phyloP scores from a whole-genome alignment of 2,329 filamentous ascomycete genomes.

The Aaosphaeria arxii region DNA sequence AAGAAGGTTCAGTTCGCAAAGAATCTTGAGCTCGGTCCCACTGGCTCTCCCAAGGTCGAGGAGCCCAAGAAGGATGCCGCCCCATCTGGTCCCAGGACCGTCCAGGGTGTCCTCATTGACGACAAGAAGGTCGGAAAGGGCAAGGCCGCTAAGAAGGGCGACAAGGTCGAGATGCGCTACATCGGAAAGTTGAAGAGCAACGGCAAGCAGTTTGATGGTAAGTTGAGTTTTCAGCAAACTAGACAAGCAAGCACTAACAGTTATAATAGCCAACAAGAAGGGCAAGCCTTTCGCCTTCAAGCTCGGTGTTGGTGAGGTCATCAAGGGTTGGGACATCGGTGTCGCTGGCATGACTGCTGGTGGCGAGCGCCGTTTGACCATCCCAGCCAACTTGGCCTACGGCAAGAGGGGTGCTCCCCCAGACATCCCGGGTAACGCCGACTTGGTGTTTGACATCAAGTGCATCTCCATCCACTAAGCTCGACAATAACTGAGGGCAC shows the following conservation, averaged over 20 bases:
- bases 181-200: conserved; percentile 85
- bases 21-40: conserved; percentile 96
- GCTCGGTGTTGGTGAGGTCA: conserved; percentile 90
- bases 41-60: conserved; percentile 51
- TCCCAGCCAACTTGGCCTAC: conserved; percentile 85
- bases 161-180: conserved; percentile 91
- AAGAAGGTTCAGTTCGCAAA: conserved; percentile 99
- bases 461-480: conserved; percentile 47
- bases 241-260: conserved; percentile 13
- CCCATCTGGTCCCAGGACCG: conserved; percentile 59
- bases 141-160: conserved; percentile 81
- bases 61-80: conserved; percentile 36
- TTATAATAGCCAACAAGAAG: conserved; percentile 86
- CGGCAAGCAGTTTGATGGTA: conserved; percentile 92
- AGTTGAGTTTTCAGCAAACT: conserved; percentile 41
- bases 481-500: background rate
- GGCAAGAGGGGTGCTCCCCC: conserved; percentile 72
- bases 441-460: conserved; percentile 79
- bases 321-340: conserved; percentile 98
- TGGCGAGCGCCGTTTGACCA: conserved; percentile 87
- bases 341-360: conserved; percentile 88
- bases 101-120: conserved; percentile 88
- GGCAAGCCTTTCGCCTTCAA: conserved; percentile 97
- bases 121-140: conserved; percentile 92
- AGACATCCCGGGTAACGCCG: conserved; percentile 88